Evolutionary conservation across 805 yeast genomes (phyloP).

Genomic region (Lachancea sp.): DNA sequence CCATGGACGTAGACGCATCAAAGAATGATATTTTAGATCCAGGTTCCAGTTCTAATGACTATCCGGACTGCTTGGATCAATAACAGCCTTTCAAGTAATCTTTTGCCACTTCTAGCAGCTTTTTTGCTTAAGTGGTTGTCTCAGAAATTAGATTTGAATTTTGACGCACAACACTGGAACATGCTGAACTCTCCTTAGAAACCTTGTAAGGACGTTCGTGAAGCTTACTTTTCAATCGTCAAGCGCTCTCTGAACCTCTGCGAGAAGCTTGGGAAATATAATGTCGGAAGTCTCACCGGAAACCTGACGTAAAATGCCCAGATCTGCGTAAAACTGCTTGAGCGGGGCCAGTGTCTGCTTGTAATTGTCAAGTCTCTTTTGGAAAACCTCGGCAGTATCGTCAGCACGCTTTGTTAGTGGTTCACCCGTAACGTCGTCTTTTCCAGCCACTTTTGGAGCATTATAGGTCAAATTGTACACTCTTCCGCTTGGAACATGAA

Average conservation of each 20-base stretch:
- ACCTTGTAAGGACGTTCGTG: neutral
- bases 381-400: constrained; percentile 71
- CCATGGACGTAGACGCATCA: too few species aligned
- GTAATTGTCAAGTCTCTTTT: constrained; percentile 58
- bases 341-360: constrained; percentile 55
- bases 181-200: neutral
- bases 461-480: constrained; percentile 80
- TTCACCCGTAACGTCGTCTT: constrained; percentile 88
- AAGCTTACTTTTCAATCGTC: neutral
- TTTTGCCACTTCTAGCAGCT: too few species aligned
- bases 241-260: constrained; percentile 29
- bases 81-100: too few species aligned
- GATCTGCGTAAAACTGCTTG: constrained; percentile 48
- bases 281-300: constrained; percentile 79
- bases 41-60: too few species aligned
- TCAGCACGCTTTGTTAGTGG: constrained; percentile 73
- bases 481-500: constrained; percentile 79
- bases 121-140: too few species aligned
- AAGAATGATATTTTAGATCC: too few species aligned
- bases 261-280: constrained; percentile 63
- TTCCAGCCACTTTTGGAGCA: constrained; percentile 78
- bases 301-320: constrained; percentile 49
- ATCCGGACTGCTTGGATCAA: too few species aligned
- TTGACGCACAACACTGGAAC: too few species aligned
- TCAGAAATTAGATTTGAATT: too few species aligned